Evolutionary conservation across 495 filamentous ascomycete species (phyloP).

Genomic region (Aspergillus steynii): DNA sequence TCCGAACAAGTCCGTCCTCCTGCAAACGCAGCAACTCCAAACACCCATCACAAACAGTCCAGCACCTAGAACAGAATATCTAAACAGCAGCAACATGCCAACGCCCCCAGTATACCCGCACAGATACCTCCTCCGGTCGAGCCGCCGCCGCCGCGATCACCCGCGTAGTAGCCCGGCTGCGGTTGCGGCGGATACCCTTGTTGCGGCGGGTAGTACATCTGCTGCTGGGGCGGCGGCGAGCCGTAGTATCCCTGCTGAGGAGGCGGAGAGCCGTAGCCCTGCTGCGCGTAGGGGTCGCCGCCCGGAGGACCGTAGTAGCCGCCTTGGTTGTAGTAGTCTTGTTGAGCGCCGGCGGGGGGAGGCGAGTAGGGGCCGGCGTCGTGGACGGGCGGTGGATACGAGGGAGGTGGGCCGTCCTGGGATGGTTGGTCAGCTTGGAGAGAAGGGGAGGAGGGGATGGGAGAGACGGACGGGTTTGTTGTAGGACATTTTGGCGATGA

Average conservation of each 20-base stretch:
- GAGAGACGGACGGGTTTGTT: conserved; percentile 37
- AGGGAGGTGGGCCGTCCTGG: conserved; percentile 43
- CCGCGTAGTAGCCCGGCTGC: conserved; percentile 44
- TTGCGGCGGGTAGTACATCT: conserved; percentile 47
- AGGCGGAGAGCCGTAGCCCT: conserved; percentile 24
- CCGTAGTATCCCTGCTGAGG: conserved; percentile 36
- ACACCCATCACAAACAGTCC: background rate
- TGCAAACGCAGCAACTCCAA: conserved; percentile 7
- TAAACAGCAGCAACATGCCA: conserved; percentile 57
- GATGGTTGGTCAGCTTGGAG: background rate
- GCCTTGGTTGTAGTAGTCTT: conserved; percentile 34
- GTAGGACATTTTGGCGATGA: conserved; percentile 32
- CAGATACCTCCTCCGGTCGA: conserved; percentile 43
- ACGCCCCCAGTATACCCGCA: conserved; percentile 47
- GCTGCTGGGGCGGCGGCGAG: conserved; percentile 30
- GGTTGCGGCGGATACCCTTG: conserved; percentile 43
- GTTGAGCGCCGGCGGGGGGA: conserved; percentile 27
- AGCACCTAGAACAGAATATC: conserved; percentile 50
- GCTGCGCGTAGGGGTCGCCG: conserved; percentile 6
- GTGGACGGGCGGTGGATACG: conserved; percentile 37
- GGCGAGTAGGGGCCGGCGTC: conserved; percentile 30
- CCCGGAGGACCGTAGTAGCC: conserved; percentile 8
- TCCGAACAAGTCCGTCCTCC: background rate
- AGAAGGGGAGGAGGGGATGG: background rate
- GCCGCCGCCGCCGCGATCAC: conserved; percentile 29